Base-by-base conservation (phyloP, 2,329 filamentous ascomycete species). In the Neurospora sp. region DNA sequence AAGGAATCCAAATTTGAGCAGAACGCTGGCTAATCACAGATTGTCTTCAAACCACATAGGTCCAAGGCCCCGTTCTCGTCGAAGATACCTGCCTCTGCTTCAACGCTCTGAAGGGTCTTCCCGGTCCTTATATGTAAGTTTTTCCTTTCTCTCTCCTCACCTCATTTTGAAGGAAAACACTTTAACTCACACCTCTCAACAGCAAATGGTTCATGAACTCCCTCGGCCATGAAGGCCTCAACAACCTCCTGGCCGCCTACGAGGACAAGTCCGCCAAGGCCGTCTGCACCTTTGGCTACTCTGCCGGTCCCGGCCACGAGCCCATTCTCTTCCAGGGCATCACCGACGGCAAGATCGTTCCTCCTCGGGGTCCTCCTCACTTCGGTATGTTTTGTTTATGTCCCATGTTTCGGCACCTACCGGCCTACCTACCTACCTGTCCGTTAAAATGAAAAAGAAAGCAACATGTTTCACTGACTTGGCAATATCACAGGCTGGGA, bases 71-170 rank as follows among this genome's bases (percentile, higher is more conserved):
- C 3, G 96, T 97, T 9, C 85, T 99, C 46, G 95, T 97, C 11
- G 96, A 99, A 81, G 96, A 99, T 80, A 99, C 96, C 17, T 93
- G 93, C 75, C 85, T 99, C 67, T 96, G 93, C 83, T 99, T 97
- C 79, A 90, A 92, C 78, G 94, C 95, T 23, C 86, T 97, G 72
- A 89, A 92, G 71, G 94, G 93, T n/a, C 85, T 99, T 38, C 96
- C 96, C 1, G 96, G 96, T 1, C 93, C 95, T 52, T 99, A 99
- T 80, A 97, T 99, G 95, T 97, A 85, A 75, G 88, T 19, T 43
- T 19, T 19, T 4, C 2, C 40, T 70, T 52, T 28, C 40, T 68
- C 28, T 2, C 52, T 17, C 33, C 33, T 36, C 19, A 28, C n/a
- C 8, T 36, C 33, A 36, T 36, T 36, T 36, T 28, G 28, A 28